Conservation (phyloP, 2,329 filamentous ascomycete genomes). For the Whalleya microplaca region DNA sequence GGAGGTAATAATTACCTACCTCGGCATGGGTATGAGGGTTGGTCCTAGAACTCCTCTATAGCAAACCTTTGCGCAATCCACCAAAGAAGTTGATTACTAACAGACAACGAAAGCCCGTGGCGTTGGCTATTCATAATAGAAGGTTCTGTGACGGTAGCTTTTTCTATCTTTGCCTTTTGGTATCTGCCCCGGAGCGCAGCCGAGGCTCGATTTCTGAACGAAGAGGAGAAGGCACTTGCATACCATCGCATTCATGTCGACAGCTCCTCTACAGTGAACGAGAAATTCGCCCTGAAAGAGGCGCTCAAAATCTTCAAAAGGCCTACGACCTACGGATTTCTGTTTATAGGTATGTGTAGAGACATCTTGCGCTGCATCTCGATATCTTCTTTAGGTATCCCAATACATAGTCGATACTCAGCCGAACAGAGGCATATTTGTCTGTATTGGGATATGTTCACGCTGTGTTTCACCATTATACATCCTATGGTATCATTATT, state of each 20-base stretch:
- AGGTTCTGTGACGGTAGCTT: constrained; percentile 60
- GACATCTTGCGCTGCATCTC: too few relatives aligned
- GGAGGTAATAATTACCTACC: background rate
- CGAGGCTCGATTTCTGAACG: constrained; percentile 66
- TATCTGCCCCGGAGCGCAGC: constrained; percentile 69
- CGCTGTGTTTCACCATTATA: too few relatives aligned
- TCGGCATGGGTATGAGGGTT: background rate
- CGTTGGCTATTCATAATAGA: constrained; percentile 55
- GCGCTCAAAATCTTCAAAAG: constrained; percentile 55
- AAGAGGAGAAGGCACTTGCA: constrained; percentile 69
- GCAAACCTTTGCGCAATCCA: background rate
- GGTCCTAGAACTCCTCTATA: background rate
- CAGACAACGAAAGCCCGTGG: constrained; percentile 39
- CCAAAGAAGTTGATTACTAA: background rate
- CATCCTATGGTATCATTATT: too few relatives aligned
- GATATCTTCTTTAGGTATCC: too few relatives aligned
- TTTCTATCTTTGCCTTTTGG: constrained; percentile 67
- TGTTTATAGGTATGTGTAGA: constrained; percentile 43
- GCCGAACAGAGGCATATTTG: too few relatives aligned
- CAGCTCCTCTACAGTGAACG: constrained; percentile 64
- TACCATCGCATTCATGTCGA: constrained; percentile 77
- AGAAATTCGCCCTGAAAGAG: constrained; percentile 55
- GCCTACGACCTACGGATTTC: constrained; percentile 53
- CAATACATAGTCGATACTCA: too few relatives aligned
- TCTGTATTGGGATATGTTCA: too few relatives aligned